Evolutionary conservation across 495 filamentous ascomycete genomes (phyloP), one percentile per base, ranked within the genome.

Genomic region (Talaromyces nanjingensis): DNA sequence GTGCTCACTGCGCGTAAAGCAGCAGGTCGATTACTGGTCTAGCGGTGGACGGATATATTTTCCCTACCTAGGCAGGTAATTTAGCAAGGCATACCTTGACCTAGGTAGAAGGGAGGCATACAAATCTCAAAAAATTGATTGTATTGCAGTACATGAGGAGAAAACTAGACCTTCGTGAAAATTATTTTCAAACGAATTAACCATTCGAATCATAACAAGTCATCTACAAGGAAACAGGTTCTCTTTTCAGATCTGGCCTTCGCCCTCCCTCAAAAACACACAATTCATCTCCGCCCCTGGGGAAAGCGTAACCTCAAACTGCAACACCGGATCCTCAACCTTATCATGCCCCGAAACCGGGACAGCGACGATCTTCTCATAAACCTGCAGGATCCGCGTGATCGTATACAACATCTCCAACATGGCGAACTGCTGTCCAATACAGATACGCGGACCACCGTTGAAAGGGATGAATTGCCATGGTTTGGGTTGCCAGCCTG

Each of bases 391-490:
- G 24, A 90, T 74, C 25, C 85, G 71, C 16, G 87, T 83, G 29
- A 87, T 68, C 1, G 85, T 83, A 64, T 89, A 89, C 16, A 78
- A 76, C 64, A 86, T 83, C 71, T 89, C 84, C 27, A 82, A 81
- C 27, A 83, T 76, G 16, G 86, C 87, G 71, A 87, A 86, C 65
- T 87, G 83, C 72, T 85, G 84, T 0, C 84, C 85, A 29, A 88
- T 78, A 68, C 85, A 87, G 53, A 86, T 86, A 2, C 83, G 70
- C 8, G 85, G 86, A 0, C 85, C 86, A 0, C 85, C 84, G 64
- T 84, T 85, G 60, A 88, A 88, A 4, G 86, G 86, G 47, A 86
- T 77, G 64, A 79, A 88, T 9, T 88, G 85, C 89, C 88, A 91
- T 27, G 81, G 74, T 66, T 76, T 81, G 1, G 85, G 85, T 63